A percentile compares a stretch with the other conserved stretches of the same genome.
Conservation (phyloP, 2,329 filamentous ascomycete species). For the Apiospora kogelbergensis region DNA sequence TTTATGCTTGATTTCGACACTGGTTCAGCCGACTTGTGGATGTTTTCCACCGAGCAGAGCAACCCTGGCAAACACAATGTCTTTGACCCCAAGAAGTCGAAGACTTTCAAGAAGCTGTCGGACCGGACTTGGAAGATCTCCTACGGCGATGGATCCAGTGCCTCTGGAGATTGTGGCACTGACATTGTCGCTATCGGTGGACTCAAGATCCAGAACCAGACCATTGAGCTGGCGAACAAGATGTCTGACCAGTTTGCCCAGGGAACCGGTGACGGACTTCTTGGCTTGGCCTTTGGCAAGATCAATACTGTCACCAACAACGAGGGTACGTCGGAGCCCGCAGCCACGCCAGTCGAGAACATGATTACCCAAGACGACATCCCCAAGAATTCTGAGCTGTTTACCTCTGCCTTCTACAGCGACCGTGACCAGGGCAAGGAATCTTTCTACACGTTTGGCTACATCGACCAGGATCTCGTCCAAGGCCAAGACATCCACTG, state of each 20-base stretch:
- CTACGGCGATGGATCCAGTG: slow-evolving; percentile 68
- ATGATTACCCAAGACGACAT: slow-evolving; percentile 56
- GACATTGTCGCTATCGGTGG: slow-evolving; percentile 64
- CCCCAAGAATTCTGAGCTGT: slow-evolving; percentile 53
- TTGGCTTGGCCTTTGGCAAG: slow-evolving; percentile 63
- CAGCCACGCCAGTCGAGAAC: slow-evolving; percentile 66
- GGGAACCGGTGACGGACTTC: slow-evolving; percentile 60
- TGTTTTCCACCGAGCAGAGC: slow-evolving; percentile 55
- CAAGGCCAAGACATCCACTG: slow-evolving; percentile 57
- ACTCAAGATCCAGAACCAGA: slow-evolving; percentile 59
- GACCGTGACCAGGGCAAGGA: slow-evolving; percentile 49
- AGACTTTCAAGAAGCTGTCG: slow-evolving; percentile 51
- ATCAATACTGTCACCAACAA: slow-evolving; percentile 59
- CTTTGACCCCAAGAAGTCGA: slow-evolving; percentile 62
- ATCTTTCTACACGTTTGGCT: slow-evolving; percentile 74
- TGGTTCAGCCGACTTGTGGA: slow-evolving; percentile 70
- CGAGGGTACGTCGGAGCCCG: slow-evolving; percentile 42
- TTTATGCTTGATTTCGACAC: slow-evolving; percentile 68
- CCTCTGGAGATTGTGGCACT: slow-evolving; percentile 63
- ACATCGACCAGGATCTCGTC: slow-evolving; percentile 64
- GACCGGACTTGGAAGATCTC: slow-evolving; percentile 62
- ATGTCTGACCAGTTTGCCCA: slow-evolving; percentile 59
- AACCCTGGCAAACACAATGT: slow-evolving; percentile 45
- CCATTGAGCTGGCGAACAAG: slow-evolving; percentile 61
- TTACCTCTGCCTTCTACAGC: slow-evolving; percentile 64